Evolutionary conservation across 1,139 yeast species (phyloP).

Genomic region (Pichia sp.): DNA sequence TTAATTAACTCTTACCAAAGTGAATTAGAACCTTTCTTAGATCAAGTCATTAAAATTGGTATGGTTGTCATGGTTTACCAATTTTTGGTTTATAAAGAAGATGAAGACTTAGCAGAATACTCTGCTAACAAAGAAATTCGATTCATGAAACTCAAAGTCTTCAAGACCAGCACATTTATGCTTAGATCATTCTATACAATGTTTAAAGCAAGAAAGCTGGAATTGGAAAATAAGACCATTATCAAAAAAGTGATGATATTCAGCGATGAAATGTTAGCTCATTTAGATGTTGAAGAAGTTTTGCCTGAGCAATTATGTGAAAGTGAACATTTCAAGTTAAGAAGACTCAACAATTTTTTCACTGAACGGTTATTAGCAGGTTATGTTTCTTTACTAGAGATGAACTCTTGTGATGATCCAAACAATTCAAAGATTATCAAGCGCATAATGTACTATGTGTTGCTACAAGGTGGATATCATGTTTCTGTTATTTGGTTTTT

Average conservation of each 20-base stretch:
- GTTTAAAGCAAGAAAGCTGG: not conserved
- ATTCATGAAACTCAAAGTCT: not conserved
- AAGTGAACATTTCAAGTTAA: not conserved
- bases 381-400: conserved; percentile 35
- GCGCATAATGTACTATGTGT: conserved; percentile 39
- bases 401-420: conserved; percentile 39
- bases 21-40: conserved; percentile 4
- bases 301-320: not conserved
- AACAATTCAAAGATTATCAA: conserved; percentile 35
- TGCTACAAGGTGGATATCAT: conserved; percentile 45
- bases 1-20: conserved; percentile 1
- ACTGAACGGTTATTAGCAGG: conserved; percentile 37
- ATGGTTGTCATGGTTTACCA: conserved; percentile 5
- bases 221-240: not conserved
- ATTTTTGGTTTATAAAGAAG: conserved; percentile 3
- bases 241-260: not conserved
- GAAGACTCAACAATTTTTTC: conserved; percentile 15
- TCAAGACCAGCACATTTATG: not conserved
- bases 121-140: not conserved
- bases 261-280: conserved; percentile 2
- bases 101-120: not conserved
- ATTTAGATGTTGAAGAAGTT: not conserved
- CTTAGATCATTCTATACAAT: not conserved
- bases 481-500: conserved; percentile 43
- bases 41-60: conserved; percentile 7